Conservation (phyloP, 2,329 filamentous ascomycete species). For the Fusarium subglutinans region DNA sequence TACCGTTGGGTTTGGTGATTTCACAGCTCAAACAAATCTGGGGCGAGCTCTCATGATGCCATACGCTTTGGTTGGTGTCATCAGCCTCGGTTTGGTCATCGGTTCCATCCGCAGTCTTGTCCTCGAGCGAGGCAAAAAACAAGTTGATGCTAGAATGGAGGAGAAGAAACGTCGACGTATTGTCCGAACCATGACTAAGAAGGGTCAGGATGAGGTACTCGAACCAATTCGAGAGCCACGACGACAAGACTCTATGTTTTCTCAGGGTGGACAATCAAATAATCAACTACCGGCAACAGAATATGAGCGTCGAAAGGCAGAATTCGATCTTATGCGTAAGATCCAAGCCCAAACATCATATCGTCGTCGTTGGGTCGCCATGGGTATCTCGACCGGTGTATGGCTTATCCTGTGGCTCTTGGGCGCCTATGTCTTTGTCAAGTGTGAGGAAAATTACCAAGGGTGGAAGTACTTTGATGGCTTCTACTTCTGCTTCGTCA, state of each 20-base stretch:
- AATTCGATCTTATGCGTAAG: constrained; percentile 82
- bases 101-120: constrained; percentile 77
- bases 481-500: constrained; percentile 87
- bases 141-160: constrained; percentile 65
- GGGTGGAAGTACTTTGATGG: constrained; percentile 79
- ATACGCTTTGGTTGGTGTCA: constrained; percentile 83
- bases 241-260: constrained; percentile 13
- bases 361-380: constrained; percentile 78
- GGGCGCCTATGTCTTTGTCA: constrained; percentile 78
- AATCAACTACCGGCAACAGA: constrained; percentile 49
- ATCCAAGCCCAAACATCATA: constrained; percentile 74
- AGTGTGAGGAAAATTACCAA: constrained; percentile 62
- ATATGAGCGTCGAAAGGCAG: constrained; percentile 70
- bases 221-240: constrained; percentile 54
- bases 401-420: constrained; percentile 83
- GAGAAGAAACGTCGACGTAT: constrained; percentile 65
- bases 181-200: constrained; percentile 56
- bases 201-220: constrained; percentile 59
- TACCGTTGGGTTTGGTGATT: constrained; percentile 71
- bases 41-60: constrained; percentile 81
- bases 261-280: background rate
- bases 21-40: constrained; percentile 58
- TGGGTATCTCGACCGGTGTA: constrained; percentile 72
- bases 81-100: constrained; percentile 85
- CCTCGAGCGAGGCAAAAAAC: constrained; percentile 64